These are phyloP conservation scores for Neonectria punicea DNA, from an alignment of 2,329 filamentous ascomycete species.

Conservation along the genomic window DNA sequence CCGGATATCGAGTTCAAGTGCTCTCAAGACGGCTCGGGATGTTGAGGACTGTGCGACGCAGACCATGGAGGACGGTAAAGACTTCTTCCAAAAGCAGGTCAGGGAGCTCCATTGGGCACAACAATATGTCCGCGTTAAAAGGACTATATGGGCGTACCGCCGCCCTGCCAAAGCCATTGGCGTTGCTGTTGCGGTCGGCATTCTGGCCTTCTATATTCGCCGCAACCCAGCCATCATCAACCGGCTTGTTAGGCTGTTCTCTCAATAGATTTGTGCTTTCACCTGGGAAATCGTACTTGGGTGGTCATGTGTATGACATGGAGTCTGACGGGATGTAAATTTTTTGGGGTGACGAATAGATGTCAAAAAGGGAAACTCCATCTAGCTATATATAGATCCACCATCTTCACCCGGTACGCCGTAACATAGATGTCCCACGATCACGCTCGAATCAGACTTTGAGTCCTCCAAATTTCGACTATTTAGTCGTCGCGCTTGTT, in stretches of 20 bases:
- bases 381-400: conserved; percentile 24
- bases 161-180: conserved; percentile 70
- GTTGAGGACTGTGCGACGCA: conserved; percentile 61
- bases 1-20: conserved; percentile 77
- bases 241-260: conserved; percentile 43
- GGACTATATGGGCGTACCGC: conserved; percentile 70
- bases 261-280: conserved; percentile 20
- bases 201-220: conserved; percentile 75
- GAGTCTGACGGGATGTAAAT: conserved; percentile 4
- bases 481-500: background rate
- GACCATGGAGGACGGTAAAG: conserved; percentile 72
- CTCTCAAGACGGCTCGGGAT: conserved; percentile 82
- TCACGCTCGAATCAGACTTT: conserved; percentile 28
- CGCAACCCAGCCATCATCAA: conserved; percentile 53
- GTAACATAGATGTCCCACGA: conserved; percentile 34
- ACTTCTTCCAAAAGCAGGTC: conserved; percentile 76
- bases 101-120: conserved; percentile 77
- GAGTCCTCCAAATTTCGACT: conserved; percentile 11
- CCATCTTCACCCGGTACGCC: conserved; percentile 38
- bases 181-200: conserved; percentile 73
- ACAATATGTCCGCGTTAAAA: conserved; percentile 43
- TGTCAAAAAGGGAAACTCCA: conserved; percentile 18
- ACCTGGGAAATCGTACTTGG: background rate
- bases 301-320: conserved; percentile 11
- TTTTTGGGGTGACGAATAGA: conserved; percentile 1